Percentiles rank a stretch among this genome's conserved stretches.
Conservation (phyloP, 2,329 filamentous ascomycete genomes). For the Ophiocordyceps camponoti-floridani region DNA sequence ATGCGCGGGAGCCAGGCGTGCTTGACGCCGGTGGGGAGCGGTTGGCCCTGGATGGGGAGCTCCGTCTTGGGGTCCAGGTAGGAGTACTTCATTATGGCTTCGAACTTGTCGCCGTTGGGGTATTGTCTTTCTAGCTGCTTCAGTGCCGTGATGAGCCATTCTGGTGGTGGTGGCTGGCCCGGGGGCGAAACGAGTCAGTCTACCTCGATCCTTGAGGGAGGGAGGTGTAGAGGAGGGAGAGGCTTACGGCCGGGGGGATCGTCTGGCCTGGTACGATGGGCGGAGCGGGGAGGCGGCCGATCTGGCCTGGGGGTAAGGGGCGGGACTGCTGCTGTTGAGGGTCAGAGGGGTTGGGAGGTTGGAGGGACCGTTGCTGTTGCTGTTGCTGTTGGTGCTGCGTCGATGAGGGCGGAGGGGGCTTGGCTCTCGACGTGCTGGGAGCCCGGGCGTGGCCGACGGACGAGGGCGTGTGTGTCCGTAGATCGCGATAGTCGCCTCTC, state of each 20-base stretch:
- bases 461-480: conserved; percentile 15
- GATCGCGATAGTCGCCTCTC: conserved; percentile 30
- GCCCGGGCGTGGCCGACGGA: conserved; percentile 12
- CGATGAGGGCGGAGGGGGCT: conserved; percentile 10
- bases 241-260: conserved; percentile 41
- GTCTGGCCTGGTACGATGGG: conserved; percentile 40
- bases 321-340: conserved; percentile 9
- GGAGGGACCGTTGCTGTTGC: conserved; percentile 13
- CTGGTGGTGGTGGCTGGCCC: conserved; percentile 60
- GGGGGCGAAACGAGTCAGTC: background rate
- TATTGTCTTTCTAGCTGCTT: conserved; percentile 51
- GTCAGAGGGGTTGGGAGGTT: conserved; percentile 15
- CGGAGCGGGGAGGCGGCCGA: conserved; percentile 51
- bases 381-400: background rate
- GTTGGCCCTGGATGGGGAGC: conserved; percentile 38
- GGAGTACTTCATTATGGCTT: conserved; percentile 80
- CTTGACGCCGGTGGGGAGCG: conserved; percentile 45
- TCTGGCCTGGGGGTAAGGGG: conserved; percentile 27
- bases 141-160: conserved; percentile 68
- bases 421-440: conserved; percentile 10
- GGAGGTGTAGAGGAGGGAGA: background rate
- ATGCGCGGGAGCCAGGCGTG: conserved; percentile 81
- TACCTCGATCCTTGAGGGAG: background rate
- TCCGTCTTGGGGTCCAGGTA: conserved; percentile 59
- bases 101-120: conserved; percentile 61